Conservation (phyloP, 306 rosid genomes). For the Acmispon strigosus region DNA sequence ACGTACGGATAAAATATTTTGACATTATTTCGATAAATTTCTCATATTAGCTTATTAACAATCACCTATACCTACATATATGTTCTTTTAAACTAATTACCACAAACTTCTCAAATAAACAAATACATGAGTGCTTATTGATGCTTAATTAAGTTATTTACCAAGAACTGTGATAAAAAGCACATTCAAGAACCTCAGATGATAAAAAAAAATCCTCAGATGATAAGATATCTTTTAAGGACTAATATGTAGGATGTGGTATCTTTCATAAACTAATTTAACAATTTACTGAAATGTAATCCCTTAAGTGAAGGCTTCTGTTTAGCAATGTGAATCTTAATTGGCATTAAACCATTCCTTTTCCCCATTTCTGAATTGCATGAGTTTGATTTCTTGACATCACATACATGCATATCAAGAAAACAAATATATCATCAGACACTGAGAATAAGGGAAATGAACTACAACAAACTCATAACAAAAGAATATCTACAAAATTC, state of each 20-base stretch:
- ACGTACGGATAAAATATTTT: too few species aligned
- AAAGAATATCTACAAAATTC: slow-evolving; percentile 29
- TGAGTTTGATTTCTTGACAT: background rate
- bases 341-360: background rate
- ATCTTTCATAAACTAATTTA: too few species aligned
- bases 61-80: too few species aligned
- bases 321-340: slow-evolving; percentile 3
- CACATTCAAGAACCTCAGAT: background rate
- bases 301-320: background rate
- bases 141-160: too few species aligned
- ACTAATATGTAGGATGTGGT: too few species aligned
- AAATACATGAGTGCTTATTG: too few species aligned
- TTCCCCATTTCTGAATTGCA: background rate
- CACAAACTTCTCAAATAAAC: too few species aligned
- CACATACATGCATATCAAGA: background rate
- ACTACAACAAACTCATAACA: background rate
- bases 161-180: background rate
- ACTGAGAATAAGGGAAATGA: slow-evolving; percentile 1
- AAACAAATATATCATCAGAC: background rate
- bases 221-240: too few species aligned
- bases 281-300: background rate
- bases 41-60: too few species aligned
- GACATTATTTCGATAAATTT: too few species aligned
- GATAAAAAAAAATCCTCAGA: too few species aligned
- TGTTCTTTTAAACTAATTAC: too few species aligned